phyloP scores from a whole-genome alignment of 345 rosid genomes.

The Bretschneidera sinensis region DNA sequence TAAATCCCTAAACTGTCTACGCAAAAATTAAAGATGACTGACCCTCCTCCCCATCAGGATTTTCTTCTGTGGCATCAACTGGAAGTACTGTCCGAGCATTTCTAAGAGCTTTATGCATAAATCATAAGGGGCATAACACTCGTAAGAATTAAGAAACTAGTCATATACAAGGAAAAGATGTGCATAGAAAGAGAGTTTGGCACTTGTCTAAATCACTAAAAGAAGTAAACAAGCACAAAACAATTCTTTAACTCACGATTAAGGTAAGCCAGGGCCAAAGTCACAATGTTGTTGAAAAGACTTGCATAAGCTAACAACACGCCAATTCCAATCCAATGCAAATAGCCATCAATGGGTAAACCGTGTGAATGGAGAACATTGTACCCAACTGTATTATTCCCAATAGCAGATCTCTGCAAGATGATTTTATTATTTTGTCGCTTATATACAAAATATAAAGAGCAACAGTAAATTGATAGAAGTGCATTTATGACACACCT shows the following conservation, averaged over 20 bases:
- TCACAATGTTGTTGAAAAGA: constrained; percentile 65
- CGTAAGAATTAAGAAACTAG: background rate
- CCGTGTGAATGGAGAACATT: constrained; percentile 48
- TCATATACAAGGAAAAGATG: background rate
- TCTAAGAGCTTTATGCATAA: constrained; percentile 56
- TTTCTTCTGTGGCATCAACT: constrained; percentile 37
- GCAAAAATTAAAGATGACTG: background rate
- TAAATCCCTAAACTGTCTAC: too few species aligned
- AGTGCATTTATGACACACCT: constrained; percentile 31
- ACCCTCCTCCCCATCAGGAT: background rate
- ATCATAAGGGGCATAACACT: constrained; percentile 5
- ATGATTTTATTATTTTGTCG: constrained; percentile 3
- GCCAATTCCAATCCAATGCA: constrained; percentile 89
- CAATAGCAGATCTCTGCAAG: constrained; percentile 54
- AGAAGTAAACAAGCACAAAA: too few species aligned
- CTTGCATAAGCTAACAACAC: constrained; percentile 54
- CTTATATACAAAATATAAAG: background rate
- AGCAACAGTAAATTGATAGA: background rate
- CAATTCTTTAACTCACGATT: constrained; percentile 50
- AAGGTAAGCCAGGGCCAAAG: constrained; percentile 63
- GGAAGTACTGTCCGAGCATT: constrained; percentile 41
- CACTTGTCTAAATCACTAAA: background rate
- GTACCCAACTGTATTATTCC: constrained; percentile 48
- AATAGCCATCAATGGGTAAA: constrained; percentile 44
- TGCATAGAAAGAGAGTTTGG: background rate